Evolutionary conservation across 73 alveolate species (phyloP).

Genomic region (Paramecium primaurelia): DNA sequence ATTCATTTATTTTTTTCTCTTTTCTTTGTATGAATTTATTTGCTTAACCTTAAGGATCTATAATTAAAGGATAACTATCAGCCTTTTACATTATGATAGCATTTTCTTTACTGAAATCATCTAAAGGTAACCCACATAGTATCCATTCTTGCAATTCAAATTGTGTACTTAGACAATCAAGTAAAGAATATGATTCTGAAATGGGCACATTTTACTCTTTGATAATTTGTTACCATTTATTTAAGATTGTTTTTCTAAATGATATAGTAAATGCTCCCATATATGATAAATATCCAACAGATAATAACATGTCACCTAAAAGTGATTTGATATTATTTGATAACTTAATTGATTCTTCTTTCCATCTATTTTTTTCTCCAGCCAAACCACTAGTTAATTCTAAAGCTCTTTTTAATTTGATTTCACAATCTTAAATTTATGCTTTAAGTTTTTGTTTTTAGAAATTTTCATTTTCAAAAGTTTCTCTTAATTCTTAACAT

Average conservation of each 20-base stretch:
- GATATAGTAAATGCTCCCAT: constrained; percentile 90
- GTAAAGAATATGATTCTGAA: constrained; percentile 78
- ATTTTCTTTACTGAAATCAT: constrained; percentile 91
- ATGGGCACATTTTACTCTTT: constrained; percentile 71
- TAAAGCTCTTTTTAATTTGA: constrained; percentile 87
- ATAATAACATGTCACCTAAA: constrained; percentile 89
- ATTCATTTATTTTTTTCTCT: constrained; percentile 72
- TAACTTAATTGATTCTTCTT: constrained; percentile 76
- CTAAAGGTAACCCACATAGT: constrained; percentile 90
- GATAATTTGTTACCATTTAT: constrained; percentile 83
- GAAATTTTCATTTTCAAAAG: constrained; percentile 83
- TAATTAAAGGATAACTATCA: constrained; percentile 88
- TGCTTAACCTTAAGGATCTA: constrained; percentile 97
- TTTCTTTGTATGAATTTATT: constrained; percentile 86
- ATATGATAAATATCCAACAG: constrained; percentile 90
- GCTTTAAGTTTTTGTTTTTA: constrained; percentile 81
- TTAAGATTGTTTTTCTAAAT: constrained; percentile 77
- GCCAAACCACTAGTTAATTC: constrained; percentile 84
- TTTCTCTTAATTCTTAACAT: constrained; percentile 83
- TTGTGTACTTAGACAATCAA: constrained; percentile 80
- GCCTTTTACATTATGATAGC: constrained; percentile 88
- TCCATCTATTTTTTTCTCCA: constrained; percentile 91
- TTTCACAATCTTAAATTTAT: constrained; percentile 79
- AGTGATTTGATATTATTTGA: constrained; percentile 81
- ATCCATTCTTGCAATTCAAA: constrained; percentile 87